Evolutionary conservation across 352 stramenopile genomes (phyloP).

Genomic region (Phytophthora tubulina): DNA sequence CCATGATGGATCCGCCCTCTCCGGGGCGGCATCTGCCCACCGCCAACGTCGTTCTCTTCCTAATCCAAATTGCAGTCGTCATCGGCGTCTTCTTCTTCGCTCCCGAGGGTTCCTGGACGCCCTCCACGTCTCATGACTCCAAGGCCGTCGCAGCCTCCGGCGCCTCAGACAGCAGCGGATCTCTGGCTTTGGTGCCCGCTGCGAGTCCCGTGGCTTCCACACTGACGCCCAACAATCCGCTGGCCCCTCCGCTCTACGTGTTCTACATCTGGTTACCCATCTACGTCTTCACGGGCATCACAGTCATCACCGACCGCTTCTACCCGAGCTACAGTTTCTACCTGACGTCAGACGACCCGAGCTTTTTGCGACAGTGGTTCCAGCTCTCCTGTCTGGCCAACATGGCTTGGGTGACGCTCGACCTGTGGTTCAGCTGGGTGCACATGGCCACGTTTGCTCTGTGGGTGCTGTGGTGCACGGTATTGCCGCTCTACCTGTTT

Average conservation of each 20-base stretch:
- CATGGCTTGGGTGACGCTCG: conserved; percentile 56
- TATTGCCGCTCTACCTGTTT: conserved; percentile 66
- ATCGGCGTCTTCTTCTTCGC: conserved; percentile 43
- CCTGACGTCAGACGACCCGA: conserved; percentile 54
- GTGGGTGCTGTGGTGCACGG: conserved; percentile 63
- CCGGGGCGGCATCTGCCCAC: conserved; percentile 36
- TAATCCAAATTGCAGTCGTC: conserved; percentile 36
- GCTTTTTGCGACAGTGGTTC: conserved; percentile 64
- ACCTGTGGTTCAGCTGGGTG: conserved; percentile 66
- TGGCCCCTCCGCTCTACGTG: conserved; percentile 57
- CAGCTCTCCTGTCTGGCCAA: conserved; percentile 61
- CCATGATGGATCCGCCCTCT: conserved; percentile 32
- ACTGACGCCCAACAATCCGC: conserved; percentile 41
- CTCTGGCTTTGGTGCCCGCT: conserved; percentile 15
- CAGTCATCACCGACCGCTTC: conserved; percentile 61
- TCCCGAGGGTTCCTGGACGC: conserved; percentile 42
- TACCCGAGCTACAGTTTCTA: conserved; percentile 70
- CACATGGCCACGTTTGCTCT: conserved; percentile 67
- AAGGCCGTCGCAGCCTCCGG: conserved; percentile 14
- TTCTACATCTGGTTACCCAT: conserved; percentile 67
- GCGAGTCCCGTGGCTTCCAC: conserved; percentile 35
- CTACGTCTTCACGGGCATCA: conserved; percentile 57
- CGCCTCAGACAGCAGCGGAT: conserved; percentile 40
- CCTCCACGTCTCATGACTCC: conserved; percentile 6
- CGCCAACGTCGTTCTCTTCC: conserved; percentile 48